phyloP scores from a whole-genome alignment of 495 filamentous ascomycete genomes.

The Neurospora sp. region DNA sequence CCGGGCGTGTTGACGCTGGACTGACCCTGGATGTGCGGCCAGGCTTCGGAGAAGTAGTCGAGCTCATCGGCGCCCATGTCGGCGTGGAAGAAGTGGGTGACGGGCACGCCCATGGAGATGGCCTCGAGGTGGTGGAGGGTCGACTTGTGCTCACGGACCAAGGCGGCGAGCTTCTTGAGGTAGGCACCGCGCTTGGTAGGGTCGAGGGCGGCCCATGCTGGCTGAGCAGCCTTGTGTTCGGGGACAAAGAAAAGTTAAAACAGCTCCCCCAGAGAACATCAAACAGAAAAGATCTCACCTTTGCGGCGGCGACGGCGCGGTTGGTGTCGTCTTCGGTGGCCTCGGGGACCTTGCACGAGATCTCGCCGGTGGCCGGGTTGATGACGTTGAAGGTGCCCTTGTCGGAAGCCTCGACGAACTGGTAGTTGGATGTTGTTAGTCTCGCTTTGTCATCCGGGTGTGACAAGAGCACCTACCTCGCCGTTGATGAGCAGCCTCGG shows the following conservation, averaged over 20 bases:
- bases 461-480: constrained; percentile 13
- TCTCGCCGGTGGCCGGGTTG: constrained; percentile 21
- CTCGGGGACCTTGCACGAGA: constrained; percentile 20
- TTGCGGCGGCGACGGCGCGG: constrained; percentile 47
- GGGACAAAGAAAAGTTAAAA: too few species aligned
- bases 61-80: constrained; percentile 11
- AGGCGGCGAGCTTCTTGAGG: constrained; percentile 42
- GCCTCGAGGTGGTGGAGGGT: constrained; percentile 47
- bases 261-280: too few species aligned
- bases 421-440: not conserved
- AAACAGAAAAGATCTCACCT: constrained; percentile 3
- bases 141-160: constrained; percentile 34
- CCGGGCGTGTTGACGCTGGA: constrained; percentile 67
- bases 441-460: not conserved
- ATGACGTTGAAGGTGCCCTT: constrained; percentile 23
- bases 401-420: constrained; percentile 30
- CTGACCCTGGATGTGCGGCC: constrained; percentile 47
- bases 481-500: constrained; percentile 30
- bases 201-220: constrained; percentile 42
- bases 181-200: constrained; percentile 32
- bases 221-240: constrained; percentile 35
- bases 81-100: constrained; percentile 22
- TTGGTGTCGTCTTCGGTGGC: constrained; percentile 40
- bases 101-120: constrained; percentile 39
- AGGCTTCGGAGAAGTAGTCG: constrained; percentile 28